Evolutionary conservation across 1,284 basidiomycete species (phyloP), one percentile per base, ranked within the genome.

Genomic region (Flammula alnicola): DNA sequence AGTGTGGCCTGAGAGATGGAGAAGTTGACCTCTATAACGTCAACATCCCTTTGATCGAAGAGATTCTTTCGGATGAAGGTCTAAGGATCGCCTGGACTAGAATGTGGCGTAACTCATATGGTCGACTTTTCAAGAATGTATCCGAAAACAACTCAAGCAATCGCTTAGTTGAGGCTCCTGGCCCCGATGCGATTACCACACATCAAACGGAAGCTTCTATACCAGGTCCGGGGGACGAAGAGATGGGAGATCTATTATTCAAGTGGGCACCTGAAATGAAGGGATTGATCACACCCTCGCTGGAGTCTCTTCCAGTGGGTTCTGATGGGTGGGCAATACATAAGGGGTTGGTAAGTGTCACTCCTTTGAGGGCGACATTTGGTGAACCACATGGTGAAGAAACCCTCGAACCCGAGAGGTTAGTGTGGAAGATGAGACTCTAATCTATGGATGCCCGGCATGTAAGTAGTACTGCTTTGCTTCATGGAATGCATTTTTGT

Each of bases 251-350:
- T 49, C 74, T 95, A 43, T 69, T 79, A 25, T 97, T 96, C 76
- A 83, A 83, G 63, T 97, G 93, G 64, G 76, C 83, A 19, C 94
- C 95, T 11, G 84, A 91, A 44, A 83, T 95, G 73, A 71, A 71
- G 10, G 75, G 74, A 6, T 71, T 96, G 16, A 77, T 96, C 46
- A 79, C 77, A 38, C 90, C 91, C 1, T 66, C 76, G 14, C 54
- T 74, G 19, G 74, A 78, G 1, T 67, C 68, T 7, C 65, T 95
- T 16, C 88, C 91, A 0, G 73, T 81, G 31, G 92, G 90, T 2
- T 85, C 88, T 7, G 94, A 96, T 68, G 84, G 81, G 0, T 95
- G 88, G 86, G 90, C 88, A 16, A 73, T 93, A 20, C 71, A 76
- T 54, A 73, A 82, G 49, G 87, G 84, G 7, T 80, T 74, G 58